These are phyloP conservation scores for Leccinum ponderosum DNA, from an alignment of 1,284 basidiomycete species.

Conservation along the genomic window DNA sequence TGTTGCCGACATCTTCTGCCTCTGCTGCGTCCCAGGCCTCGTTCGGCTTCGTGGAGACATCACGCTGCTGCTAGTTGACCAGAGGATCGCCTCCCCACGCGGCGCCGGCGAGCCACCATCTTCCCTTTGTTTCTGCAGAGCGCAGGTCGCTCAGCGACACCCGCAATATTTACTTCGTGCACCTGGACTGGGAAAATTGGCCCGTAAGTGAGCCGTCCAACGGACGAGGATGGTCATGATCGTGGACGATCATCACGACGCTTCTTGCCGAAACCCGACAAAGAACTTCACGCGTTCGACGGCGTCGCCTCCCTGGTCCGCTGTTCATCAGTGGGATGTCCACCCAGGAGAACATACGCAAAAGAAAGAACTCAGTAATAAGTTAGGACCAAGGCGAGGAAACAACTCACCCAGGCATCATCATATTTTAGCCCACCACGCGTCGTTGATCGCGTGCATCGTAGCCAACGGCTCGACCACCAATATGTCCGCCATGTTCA, in stretches of 20 bases:
- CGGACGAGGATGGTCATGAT: not conserved
- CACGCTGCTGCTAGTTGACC: conserved; percentile 57
- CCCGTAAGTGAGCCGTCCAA: not conserved
- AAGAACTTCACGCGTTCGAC: conserved; percentile 85
- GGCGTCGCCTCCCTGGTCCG: conserved; percentile 66
- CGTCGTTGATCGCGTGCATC: conserved; percentile 69
- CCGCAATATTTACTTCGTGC: conserved; percentile 83
- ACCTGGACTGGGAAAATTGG: conserved; percentile 56
- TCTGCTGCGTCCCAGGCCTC: conserved; percentile 10
- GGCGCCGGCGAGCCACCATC: conserved; percentile 99
- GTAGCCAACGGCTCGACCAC: conserved; percentile 65
- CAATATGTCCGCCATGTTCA: conserved; percentile 39
- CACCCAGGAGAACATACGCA: conserved; percentile 33
- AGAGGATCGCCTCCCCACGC: conserved; percentile 95
- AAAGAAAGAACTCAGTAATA: not conserved
- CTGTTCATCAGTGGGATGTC: conserved; percentile 41
- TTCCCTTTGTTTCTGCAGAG: conserved; percentile 84
- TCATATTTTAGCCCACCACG: conserved; percentile 71
- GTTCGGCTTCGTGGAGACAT: conserved; percentile 26
- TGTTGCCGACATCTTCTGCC: conserved; percentile 39
- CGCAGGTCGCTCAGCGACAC: conserved; percentile 85
- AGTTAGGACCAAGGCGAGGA: no score
- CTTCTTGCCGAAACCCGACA: conserved; percentile 75
- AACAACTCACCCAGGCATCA: conserved; percentile 71
- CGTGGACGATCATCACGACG: conserved; percentile 54